A percentile compares a stretch with the other conserved stretches of the same genome.
Evolutionary conservation across 2,329 filamentous ascomycete species (phyloP).

Genomic region (Achaetomium macrosporum): DNA sequence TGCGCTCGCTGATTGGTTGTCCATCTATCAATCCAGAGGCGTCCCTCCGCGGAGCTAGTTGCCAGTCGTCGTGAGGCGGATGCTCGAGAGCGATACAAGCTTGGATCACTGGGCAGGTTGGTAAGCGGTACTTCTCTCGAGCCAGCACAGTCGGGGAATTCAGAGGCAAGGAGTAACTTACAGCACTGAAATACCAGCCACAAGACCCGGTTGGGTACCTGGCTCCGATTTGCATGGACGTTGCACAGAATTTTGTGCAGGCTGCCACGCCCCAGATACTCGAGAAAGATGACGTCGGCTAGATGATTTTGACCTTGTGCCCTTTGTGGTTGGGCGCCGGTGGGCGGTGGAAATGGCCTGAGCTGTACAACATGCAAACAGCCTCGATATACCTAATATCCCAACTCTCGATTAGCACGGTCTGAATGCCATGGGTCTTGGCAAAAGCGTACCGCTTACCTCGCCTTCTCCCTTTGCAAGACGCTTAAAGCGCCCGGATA

Average conservation of each 20-base stretch:
- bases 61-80: background rate
- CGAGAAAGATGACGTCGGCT: background rate
- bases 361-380: background rate
- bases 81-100: background rate
- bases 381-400: background rate
- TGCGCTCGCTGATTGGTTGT: background rate
- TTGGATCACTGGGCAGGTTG: background rate
- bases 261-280: background rate
- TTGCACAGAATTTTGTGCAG: background rate
- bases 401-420: background rate
- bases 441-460: background rate
- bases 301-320: no score
- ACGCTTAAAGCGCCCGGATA: background rate
- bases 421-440: background rate
- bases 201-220: background rate
- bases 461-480: background rate
- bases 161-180: background rate
- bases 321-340: no score
- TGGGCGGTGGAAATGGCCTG: background rate
- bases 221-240: background rate
- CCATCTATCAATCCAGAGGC: background rate
- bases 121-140: background rate
- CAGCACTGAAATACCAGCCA: constrained; percentile 1
- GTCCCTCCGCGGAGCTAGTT: background rate
- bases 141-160: background rate